Conservation (phyloP, 257 asterid genomes). For the Osmanthus fragrans region DNA sequence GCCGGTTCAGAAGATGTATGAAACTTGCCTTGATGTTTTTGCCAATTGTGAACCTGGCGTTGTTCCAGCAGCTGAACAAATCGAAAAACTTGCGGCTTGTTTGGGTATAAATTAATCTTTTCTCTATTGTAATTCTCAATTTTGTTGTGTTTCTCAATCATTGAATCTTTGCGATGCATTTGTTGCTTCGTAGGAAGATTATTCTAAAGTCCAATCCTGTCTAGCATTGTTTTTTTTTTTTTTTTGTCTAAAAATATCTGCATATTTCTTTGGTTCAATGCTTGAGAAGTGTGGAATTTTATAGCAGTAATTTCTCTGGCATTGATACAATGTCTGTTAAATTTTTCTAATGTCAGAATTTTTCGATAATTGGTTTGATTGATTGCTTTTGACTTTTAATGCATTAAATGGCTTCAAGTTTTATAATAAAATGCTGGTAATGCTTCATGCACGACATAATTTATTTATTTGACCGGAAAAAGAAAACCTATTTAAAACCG, state of each 20-base stretch:
- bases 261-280: neutral
- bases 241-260: neutral
- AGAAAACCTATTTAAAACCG: too few species aligned
- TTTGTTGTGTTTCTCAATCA: neutral
- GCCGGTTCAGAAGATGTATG: constrained; percentile 69
- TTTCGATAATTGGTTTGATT: neutral
- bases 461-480: neutral
- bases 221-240: neutral
- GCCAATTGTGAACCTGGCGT: constrained; percentile 79
- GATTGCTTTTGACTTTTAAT: constrained; percentile 10
- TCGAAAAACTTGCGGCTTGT: constrained; percentile 59
- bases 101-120: constrained; percentile 50
- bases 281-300: constrained; percentile 4
- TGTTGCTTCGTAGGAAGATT: too few species aligned
- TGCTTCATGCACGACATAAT: neutral
- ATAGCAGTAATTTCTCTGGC: neutral
- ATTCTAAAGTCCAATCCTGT: too few species aligned
- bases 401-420: too few species aligned
- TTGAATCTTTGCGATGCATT: neutral
- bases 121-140: neutral
- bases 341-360: neutral
- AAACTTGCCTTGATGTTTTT: constrained; percentile 68
- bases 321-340: neutral
- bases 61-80: constrained; percentile 68
- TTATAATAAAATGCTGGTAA: neutral